These are phyloP conservation scores for Paraphaeosphaeria minitans DNA, from an alignment of 2,329 filamentous ascomycete species.

Conservation along the genomic window DNA sequence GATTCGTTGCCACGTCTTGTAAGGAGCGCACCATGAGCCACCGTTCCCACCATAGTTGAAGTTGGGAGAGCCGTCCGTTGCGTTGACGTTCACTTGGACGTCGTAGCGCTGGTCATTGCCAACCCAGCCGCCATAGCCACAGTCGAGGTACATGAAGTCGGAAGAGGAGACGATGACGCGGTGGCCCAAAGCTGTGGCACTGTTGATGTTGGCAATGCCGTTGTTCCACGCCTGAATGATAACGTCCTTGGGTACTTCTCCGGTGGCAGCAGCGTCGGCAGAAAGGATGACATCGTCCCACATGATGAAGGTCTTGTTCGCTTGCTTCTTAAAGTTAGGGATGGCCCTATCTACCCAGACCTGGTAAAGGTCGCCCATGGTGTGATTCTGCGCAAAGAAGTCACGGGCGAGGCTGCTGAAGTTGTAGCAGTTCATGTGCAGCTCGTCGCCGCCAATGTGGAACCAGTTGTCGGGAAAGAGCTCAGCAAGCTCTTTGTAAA, in stretches of 20 bases:
- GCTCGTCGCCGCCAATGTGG: slow-evolving; percentile 62
- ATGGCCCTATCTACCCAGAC: slow-evolving; percentile 60
- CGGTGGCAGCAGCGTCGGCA: slow-evolving; percentile 50
- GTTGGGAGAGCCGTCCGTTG: slow-evolving; percentile 45
- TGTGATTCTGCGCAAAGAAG: slow-evolving; percentile 58
- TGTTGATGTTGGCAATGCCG: slow-evolving; percentile 57
- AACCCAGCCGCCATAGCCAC: slow-evolving; percentile 60
- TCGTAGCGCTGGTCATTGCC: slow-evolving; percentile 63
- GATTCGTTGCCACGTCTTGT: slow-evolving; percentile 66
- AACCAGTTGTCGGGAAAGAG: slow-evolving; percentile 61
- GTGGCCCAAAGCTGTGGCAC: slow-evolving; percentile 57
- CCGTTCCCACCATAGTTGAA: slow-evolving; percentile 62
- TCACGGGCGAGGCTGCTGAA: slow-evolving; percentile 56
- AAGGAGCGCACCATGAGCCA: slow-evolving; percentile 63
- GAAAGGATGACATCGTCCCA: slow-evolving; percentile 61
- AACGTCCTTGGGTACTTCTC: slow-evolving; percentile 56
- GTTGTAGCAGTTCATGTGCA: slow-evolving; percentile 63
- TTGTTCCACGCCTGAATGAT: slow-evolving; percentile 63
- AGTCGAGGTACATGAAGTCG: slow-evolving; percentile 64
- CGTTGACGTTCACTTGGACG: slow-evolving; percentile 58
- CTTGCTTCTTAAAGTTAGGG: slow-evolving; percentile 55
- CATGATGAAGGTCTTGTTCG: slow-evolving; percentile 60
- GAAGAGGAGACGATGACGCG: slow-evolving; percentile 62
- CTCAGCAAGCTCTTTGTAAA: slow-evolving; percentile 59
- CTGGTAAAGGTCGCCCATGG: slow-evolving; percentile 59